Percentiles rank a stretch among this genome's conserved stretches.
These are phyloP conservation scores for Orychophragmus violaceus DNA, from an alignment of 345 rosid species.

Conservation along the genomic window DNA sequence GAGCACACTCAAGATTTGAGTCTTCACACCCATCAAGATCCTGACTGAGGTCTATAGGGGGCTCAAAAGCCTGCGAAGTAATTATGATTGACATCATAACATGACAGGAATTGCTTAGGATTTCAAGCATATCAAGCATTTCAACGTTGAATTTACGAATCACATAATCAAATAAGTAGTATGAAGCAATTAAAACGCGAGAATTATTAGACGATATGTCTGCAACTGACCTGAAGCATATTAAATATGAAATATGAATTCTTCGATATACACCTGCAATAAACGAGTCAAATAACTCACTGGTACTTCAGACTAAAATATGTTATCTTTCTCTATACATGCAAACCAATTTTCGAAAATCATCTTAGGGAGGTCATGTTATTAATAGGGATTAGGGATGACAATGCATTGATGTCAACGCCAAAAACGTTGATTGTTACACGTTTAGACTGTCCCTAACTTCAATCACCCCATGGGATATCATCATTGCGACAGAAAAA, in stretches of 20 bases:
- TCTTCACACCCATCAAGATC: slow-evolving; percentile 50
- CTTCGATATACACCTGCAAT: slow-evolving; percentile 73
- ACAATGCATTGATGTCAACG: neutral
- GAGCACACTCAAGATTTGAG: slow-evolving; percentile 35
- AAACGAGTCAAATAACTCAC: slow-evolving; percentile 19
- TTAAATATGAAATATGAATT: slow-evolving; percentile 72
- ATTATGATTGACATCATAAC: slow-evolving; percentile 8
- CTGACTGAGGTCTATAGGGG: slow-evolving; percentile 93
- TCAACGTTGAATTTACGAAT: neutral
- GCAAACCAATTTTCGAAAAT: neutral
- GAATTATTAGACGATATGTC: neutral
- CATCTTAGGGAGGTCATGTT: neutral
- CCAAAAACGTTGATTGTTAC: neutral
- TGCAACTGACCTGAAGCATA: slow-evolving; percentile 77
- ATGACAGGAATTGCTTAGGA: slow-evolving; percentile 1
- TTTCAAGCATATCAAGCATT: neutral
- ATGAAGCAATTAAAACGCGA: neutral
- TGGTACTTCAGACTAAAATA: neutral
- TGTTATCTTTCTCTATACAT: neutral
- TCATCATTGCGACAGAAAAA: neutral
- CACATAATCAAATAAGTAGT: neutral
- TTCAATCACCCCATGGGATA: neutral
- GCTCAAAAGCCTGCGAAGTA: slow-evolving; percentile 81
- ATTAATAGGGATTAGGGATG: neutral
- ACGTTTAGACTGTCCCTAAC: neutral